Percentiles rank a stretch among this genome's conserved stretches.
Conservation (phyloP, 441 rosid species). For the Pelargonium myrrhifolium region DNA sequence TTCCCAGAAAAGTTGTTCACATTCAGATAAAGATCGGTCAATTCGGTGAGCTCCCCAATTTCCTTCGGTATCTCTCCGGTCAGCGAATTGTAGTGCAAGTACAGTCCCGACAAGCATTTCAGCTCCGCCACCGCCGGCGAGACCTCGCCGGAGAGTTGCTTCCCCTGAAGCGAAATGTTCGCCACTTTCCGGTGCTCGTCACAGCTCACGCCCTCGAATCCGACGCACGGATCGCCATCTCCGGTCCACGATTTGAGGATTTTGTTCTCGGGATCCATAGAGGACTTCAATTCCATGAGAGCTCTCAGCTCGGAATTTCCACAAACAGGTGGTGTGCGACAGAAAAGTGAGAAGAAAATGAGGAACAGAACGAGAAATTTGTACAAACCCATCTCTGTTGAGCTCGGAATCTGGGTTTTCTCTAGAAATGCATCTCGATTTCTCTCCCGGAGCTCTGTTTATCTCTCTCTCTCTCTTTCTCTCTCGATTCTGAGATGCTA, state of each 20-base stretch:
- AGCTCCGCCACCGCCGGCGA: conserved; percentile 59
- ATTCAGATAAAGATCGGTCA: conserved; percentile 75
- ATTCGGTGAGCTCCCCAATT: conserved; percentile 50
- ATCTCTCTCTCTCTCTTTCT: not conserved
- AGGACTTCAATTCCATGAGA: conserved; percentile 61
- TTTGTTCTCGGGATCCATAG: conserved; percentile 64
- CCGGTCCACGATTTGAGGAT: conserved; percentile 67
- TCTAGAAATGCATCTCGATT: not conserved
- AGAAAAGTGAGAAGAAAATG: not conserved
- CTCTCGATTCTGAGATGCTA: too few species aligned
- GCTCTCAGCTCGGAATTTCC: conserved; percentile 39
- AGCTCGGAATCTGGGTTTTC: not conserved
- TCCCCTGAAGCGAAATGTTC: conserved; percentile 87
- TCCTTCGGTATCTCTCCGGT: conserved; percentile 68
- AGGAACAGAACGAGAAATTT: not conserved
- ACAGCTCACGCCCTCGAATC: conserved; percentile 82
- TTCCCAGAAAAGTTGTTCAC: conserved; percentile 75
- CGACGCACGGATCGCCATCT: conserved; percentile 52
- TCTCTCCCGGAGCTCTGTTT: not conserved
- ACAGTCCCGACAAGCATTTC: conserved; percentile 64
- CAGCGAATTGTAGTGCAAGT: conserved; percentile 80
- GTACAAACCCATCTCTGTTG: not conserved
- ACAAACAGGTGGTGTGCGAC: conserved; percentile 13
- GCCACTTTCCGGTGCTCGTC: conserved; percentile 61
- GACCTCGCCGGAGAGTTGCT: conserved; percentile 53